Percentiles rank a stretch among this genome's conserved stretches.
Conservation (phyloP, 2,329 filamentous ascomycete genomes). For the Whalleya microplaca region DNA sequence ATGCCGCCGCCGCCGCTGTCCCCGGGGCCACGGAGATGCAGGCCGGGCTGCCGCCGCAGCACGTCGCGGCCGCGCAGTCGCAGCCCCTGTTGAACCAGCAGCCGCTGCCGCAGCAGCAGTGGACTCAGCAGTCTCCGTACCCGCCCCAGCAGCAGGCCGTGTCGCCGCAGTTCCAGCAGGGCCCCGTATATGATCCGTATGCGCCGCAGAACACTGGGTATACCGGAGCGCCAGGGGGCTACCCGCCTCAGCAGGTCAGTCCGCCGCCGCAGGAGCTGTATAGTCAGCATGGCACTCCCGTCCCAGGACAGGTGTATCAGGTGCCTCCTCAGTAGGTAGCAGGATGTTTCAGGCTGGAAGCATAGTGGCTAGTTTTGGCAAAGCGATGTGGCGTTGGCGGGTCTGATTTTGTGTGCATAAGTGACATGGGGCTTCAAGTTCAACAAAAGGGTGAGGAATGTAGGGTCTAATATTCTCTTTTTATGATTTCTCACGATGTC, state of each 20-base stretch:
- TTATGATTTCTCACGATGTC: neutral
- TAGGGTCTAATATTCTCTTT: neutral
- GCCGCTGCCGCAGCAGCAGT: slow-evolving; percentile 12
- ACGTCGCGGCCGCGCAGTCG: slow-evolving; percentile 13
- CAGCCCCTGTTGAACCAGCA: slow-evolving; percentile 26
- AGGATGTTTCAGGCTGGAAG: neutral
- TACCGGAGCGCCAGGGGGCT: slow-evolving; percentile 15
- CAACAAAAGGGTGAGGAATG: neutral
- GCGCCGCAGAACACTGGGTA: slow-evolving; percentile 25
- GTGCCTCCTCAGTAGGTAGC: slow-evolving; percentile 15
- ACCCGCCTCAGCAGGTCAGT: slow-evolving; percentile 20
- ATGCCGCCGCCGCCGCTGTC: slow-evolving; percentile 3
- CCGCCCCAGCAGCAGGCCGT: slow-evolving; percentile 9
- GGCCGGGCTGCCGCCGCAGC: slow-evolving; percentile 11
- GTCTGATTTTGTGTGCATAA: neutral
- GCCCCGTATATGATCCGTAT: slow-evolving; percentile 23
- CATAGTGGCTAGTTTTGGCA: neutral
- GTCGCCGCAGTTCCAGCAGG: slow-evolving; percentile 17
- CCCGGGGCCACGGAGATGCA: slow-evolving; percentile 18
- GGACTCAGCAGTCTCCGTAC: slow-evolving; percentile 19
- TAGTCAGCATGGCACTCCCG: slow-evolving; percentile 21
- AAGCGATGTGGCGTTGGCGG: neutral
- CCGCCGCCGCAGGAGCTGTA: slow-evolving; percentile 14
- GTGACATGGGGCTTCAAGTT: neutral
- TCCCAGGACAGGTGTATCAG: slow-evolving; percentile 27